Percentiles rank a stretch among this genome's conserved stretches.
phyloP scores from a whole-genome alignment of 2,329 filamentous ascomycete species.

The Fusarium ramigenum region DNA sequence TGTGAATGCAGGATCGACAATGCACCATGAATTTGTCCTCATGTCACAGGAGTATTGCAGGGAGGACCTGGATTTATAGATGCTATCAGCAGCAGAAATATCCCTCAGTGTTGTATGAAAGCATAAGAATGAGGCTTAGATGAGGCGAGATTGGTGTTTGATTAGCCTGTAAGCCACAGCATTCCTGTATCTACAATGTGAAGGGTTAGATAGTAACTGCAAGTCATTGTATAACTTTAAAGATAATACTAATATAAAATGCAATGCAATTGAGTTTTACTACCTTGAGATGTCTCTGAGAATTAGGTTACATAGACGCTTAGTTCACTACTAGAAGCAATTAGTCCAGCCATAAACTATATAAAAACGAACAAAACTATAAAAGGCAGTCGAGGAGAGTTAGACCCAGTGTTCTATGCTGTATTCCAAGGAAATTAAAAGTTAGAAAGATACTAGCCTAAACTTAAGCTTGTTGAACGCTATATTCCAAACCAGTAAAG shows the following conservation, averaged over 20 bases:
- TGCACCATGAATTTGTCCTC: neutral
- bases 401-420: too few relatives aligned
- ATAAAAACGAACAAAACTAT: neutral
- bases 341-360: neutral
- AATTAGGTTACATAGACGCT: too few relatives aligned
- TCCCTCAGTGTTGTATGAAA: fast-evolving
- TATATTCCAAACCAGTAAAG: too few relatives aligned
- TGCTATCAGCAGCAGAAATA: fast-evolving
- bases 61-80: fast-evolving
- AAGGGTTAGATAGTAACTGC: fast-evolving
- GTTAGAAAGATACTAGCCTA: too few relatives aligned
- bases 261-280: neutral
- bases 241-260: too few relatives aligned
- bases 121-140: fast-evolving
- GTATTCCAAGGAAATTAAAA: too few relatives aligned
- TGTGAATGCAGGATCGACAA: fast-evolving
- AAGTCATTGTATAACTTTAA: neutral
- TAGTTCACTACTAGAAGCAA: neutral
- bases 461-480: too few relatives aligned
- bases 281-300: neutral
- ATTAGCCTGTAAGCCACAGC: fast-evolving
- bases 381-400: too few relatives aligned
- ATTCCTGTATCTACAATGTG: neutral
- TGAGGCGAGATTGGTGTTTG: neutral
- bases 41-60: fast-evolving